These are phyloP conservation scores for Phialophora tarda DNA, from an alignment of 2,329 filamentous ascomycete genomes.

Conservation along the genomic window DNA sequence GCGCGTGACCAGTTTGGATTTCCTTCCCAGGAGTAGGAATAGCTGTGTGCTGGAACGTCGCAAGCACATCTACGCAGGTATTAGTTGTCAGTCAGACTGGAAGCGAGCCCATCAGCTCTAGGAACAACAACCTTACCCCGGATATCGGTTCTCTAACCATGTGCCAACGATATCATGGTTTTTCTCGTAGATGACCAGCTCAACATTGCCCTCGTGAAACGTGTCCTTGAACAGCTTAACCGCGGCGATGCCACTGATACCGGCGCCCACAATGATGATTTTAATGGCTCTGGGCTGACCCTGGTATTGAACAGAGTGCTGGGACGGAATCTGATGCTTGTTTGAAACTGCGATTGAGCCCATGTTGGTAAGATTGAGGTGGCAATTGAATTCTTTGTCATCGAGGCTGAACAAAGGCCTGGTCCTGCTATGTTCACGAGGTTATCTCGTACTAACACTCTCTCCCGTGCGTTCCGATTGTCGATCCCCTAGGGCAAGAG, in stretches of 20 bases:
- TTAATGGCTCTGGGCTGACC: conserved; percentile 5
- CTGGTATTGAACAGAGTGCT: conserved; percentile 1
- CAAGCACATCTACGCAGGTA: conserved; percentile 45
- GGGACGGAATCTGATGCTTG: not conserved
- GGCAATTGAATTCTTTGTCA: too few species aligned
- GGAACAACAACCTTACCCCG: conserved; percentile 38
- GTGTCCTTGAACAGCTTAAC: conserved; percentile 20
- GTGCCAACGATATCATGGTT: conserved; percentile 25
- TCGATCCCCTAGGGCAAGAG: too few species aligned
- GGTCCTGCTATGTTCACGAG: too few species aligned
- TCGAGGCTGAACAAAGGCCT: too few species aligned
- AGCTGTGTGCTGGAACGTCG: conserved; percentile 56
- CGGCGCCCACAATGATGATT: conserved; percentile 24
- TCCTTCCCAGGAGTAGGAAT: conserved; percentile 57
- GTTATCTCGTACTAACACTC: too few species aligned
- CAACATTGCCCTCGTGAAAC: conserved; percentile 4
- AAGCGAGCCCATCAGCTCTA: too few species aligned
- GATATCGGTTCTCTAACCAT: conserved; percentile 40
- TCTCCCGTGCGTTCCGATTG: too few species aligned
- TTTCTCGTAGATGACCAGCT: conserved; percentile 29
- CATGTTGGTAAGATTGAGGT: not conserved
- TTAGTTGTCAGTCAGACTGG: too few species aligned
- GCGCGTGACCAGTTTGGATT: conserved; percentile 51
- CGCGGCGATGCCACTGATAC: conserved; percentile 23
- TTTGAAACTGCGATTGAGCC: not conserved